Evolutionary conservation across 202 grass and related monocot genomes (phyloP), one percentile per base, ranked within the genome.

Genomic region (Setaria italica): DNA sequence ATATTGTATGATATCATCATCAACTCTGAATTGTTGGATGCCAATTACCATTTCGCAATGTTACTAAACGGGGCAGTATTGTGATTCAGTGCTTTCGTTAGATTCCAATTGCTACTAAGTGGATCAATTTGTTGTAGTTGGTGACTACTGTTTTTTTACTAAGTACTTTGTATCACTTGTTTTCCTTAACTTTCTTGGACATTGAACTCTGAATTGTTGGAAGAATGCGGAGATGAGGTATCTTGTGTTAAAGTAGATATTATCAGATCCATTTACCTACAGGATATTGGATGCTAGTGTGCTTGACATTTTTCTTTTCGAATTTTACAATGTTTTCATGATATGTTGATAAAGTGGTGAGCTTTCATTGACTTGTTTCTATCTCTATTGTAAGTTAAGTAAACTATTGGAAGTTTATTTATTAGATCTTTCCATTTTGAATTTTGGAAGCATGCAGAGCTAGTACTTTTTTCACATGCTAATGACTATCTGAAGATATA

Each of bases 11-110:
- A n/a, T 43, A 35, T 87, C 11, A 35, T 87, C 11, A 14, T 87
- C 7, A 15, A 73, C 42, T 83, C 63, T 48, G 54, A 72, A 20
- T 77, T 83, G 42, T 25, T 59, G 14, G 53, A 17, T 45, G n/a
- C 85, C 77, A 45, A 85, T 82, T 81, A 29, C 85, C 77, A 47
- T 77, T 82, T 63, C 70, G 45, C 35, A 77, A 62, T 76, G 34
- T 33, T 29, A 49, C 2, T 60, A 53, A 60, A 53, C 32, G 11
- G 3, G 15, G 6, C 19, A 9, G 50, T 62, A 89, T 21, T 41
- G 7, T 59, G 6, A 33, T 59, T 47, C 21, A 48, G 4, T 32
- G 29, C 59, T 41, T 79, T 29, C 25, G 0, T 30, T 29, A 6
- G 49, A 74, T 67, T 62, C 5, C 30, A 37, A 25, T 25, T 25